Percentiles rank a stretch among this genome's conserved stretches.
Evolutionary conservation across 345 rosid species (phyloP).

Genomic region (Aurinia saxatilis): DNA sequence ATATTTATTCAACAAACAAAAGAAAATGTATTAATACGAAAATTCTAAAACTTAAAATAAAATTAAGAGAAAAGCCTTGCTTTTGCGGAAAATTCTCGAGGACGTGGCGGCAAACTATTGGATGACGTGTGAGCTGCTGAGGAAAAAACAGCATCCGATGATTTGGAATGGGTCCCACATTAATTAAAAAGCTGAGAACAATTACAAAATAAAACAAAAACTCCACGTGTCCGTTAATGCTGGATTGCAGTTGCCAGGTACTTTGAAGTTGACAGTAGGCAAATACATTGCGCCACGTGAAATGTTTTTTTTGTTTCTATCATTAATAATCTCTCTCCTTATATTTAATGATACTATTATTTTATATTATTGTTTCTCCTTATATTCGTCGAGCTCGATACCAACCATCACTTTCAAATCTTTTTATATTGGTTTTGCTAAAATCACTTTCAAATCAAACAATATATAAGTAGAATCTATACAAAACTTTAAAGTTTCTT

Average conservation of each 20-base stretch:
- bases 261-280: constrained; percentile 30
- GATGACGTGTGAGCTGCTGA: constrained; percentile 8
- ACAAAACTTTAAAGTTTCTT: too few relatives aligned
- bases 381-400: neutral
- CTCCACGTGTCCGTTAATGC: constrained; percentile 16
- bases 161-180: constrained; percentile 7
- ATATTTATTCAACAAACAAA: neutral
- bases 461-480: neutral
- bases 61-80: neutral
- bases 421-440: too few relatives aligned
- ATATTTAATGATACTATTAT: too few relatives aligned
- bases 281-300: constrained; percentile 29
- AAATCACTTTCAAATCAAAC: constrained; percentile 9
- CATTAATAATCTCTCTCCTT: too few relatives aligned
- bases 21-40: too few relatives aligned
- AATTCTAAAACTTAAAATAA: neutral
- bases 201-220: neutral
- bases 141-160: constrained; percentile 5
- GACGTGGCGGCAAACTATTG: constrained; percentile 20
- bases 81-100: neutral
- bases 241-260: constrained; percentile 20
- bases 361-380: neutral
- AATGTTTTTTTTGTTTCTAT: neutral
- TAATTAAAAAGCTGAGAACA: neutral
- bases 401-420: too few relatives aligned